Conservation (phyloP, 306 rosid genomes). For the Sechiopsis laciniata region DNA sequence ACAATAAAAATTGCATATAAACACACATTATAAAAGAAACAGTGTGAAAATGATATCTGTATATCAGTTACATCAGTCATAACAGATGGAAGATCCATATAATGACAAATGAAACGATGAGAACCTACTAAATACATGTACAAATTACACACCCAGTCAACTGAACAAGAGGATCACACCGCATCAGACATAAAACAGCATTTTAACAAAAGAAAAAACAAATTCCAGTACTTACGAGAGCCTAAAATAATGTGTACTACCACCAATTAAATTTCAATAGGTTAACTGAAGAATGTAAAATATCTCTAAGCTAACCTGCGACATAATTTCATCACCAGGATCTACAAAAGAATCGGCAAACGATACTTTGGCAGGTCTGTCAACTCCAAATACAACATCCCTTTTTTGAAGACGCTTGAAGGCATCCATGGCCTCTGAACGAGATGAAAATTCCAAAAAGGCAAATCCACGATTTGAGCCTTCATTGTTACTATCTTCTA, state of each 20-base stretch:
- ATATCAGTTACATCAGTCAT: no score
- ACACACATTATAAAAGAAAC: no score
- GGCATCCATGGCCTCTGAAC: constrained; percentile 98
- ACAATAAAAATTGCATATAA: constrained; percentile 14
- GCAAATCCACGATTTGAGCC: constrained; percentile 97
- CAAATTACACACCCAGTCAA: no score
- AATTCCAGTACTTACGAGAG: neutral
- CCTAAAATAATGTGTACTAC: neutral
- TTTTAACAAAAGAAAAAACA: no score
- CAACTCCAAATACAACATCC: constrained; percentile 92
- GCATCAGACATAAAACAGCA: no score
- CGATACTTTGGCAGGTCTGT: constrained; percentile 95
- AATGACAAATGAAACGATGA: no score
- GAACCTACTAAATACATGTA: no score
- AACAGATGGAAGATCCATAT: no score
- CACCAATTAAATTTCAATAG: neutral
- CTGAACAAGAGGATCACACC: no score
- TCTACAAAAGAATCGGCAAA: constrained; percentile 97
- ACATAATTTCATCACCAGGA: constrained; percentile 96
- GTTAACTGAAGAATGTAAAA: constrained; percentile 18
- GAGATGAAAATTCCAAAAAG: constrained; percentile 86
- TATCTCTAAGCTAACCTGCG: constrained; percentile 64
- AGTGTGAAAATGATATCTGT: no score
- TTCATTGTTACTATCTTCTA: constrained; percentile 77
- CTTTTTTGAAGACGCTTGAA: constrained; percentile 89